Base-by-base conservation (phyloP, 108 stramenopile genomes). In the Fistulifera pelliculosa region DNA sequence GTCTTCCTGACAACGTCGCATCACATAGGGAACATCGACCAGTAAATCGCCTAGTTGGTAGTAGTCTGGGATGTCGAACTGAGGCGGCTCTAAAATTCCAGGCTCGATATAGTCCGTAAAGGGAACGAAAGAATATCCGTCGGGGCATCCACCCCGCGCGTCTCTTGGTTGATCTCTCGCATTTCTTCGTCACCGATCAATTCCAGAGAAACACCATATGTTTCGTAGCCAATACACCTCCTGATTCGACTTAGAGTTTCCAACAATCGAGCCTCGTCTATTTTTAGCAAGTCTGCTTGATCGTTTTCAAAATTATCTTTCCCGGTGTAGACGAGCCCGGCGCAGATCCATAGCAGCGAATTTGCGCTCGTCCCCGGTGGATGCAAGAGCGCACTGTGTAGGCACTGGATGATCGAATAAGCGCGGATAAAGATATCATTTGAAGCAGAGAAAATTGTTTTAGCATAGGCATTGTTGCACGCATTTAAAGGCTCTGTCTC, bases 101-200 rank as follows among this genome's bases (percentile, higher is more conserved):
- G 90, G 83, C 47, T 66, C 41, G 8, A 41, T 18, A 18, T 51
- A 49, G 0, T 83, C 74, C 44, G 71, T 69, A 56, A 78, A 17
- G 87, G n/a, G 61, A 93, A 96, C 17, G 83, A 85, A 16, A 96
- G 58, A 41, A 96, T 81, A 49, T 96, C 95, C 0, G 95, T 94
- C 0, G 85, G 70, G 7, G 62, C 57, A 52, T 78, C 60, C n/a
- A n/a, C 59, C 0, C 80, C 80, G 13, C 88, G 67, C 10, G 79
- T 74, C 19, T 80, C 79, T n/a, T 48, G 22, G 38, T 91, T 91
- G 55, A 75, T 66, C 62, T 82, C 68, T 60, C 54, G 64, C 85
- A 91, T 91, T 49, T 83, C 71, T 11, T 80, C 71, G 26, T 87
- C 85, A 22, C 76, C 74, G 0, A 80, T 65, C 27, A 91, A 60